A percentile compares a stretch with the other conserved stretches of the same genome.
phyloP scores from a whole-genome alignment of 345 rosid genomes.

The Acer saccharum region DNA sequence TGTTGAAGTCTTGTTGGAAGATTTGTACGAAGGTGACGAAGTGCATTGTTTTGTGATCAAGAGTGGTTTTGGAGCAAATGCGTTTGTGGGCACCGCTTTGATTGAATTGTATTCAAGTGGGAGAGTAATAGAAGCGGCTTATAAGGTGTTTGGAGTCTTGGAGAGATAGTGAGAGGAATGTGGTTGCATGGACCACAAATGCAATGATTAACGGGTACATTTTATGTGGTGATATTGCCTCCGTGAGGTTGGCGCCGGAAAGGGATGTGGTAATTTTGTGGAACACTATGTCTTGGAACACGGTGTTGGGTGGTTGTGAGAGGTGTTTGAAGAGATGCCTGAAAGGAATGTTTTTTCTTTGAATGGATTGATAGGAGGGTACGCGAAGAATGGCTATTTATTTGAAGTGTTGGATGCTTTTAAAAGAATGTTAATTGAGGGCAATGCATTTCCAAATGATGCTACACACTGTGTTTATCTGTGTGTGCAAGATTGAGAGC shows the following conservation, averaged over 20 bases:
- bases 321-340: slow-evolving; percentile 63
- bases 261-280: slow-evolving; percentile 76
- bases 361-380: slow-evolving; percentile 76
- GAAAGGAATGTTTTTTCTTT: slow-evolving; percentile 77
- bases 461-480: slow-evolving; percentile 70
- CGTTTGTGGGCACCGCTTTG: slow-evolving; percentile 60
- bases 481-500: slow-evolving; percentile 86
- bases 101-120: slow-evolving; percentile 71
- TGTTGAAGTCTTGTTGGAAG: slow-evolving; percentile 64
- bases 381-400: slow-evolving; percentile 43
- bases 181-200: slow-evolving; percentile 64
- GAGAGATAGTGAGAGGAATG: slow-evolving; percentile 74
- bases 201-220: slow-evolving; percentile 61
- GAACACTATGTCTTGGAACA: slow-evolving; percentile 93
- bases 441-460: slow-evolving; percentile 56
- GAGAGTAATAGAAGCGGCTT: slow-evolving; percentile 43
- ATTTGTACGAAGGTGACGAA: slow-evolving; percentile 53
- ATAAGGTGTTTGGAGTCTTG: slow-evolving; percentile 62
- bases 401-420: slow-evolving; percentile 56
- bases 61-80: slow-evolving; percentile 56
- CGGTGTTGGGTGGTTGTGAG: slow-evolving; percentile 63
- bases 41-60: slow-evolving; percentile 65
- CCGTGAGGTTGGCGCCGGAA: slow-evolving; percentile 69
- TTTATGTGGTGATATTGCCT: slow-evolving; percentile 45
- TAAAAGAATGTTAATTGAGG: slow-evolving; percentile 60